Base-by-base conservation (phyloP, 1,284 basidiomycete species). In the Leccinum subrobustum region DNA sequence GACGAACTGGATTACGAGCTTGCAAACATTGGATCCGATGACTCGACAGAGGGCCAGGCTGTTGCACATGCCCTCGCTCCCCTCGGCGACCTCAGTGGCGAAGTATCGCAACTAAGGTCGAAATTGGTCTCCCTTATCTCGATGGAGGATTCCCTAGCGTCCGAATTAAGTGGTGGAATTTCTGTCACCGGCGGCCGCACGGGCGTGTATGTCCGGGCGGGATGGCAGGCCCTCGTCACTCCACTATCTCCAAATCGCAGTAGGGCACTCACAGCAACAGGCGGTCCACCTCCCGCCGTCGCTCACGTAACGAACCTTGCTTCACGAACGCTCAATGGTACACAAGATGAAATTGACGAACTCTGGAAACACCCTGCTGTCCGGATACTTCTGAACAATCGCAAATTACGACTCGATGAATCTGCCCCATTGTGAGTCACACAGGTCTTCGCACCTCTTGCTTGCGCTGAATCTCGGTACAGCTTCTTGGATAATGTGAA, bases 331-430 rank as follows among this genome's bases (percentile, higher is more conserved):
- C 71, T 91, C 20, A 75, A 77, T 18, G 71, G 77, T 44, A 72
- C 75, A 6, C 75, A 79, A 64, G 75, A 79, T 47, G 81, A 86
- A 62, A 79, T 92, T 52, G 78, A 81, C 47, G 74, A 79, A 31
- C 77, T 92, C 2, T 92, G 90, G 91, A 72, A 75, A 60, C 88
- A 91, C 66, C 83, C 82, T 25, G 25, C 81, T 2, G 86, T 91
- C 27, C 80, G 79, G 65, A 73, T 78, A 61, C 73, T 91, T 35
- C 48, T 91, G 42, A 75, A 81, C 48, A 73, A 78, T 29, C 80
- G 86, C 57, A 86, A 84, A 68, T 76, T 92, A 63, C 80, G 83
- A 60, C 76, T 92, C 6, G 88, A 92, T 60, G 90, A 92, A 68
- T 87, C 85, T n/a, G 88, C 87, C 1, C 76, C 84, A 25, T 91